These are phyloP conservation scores for Mycogone perniciosa DNA, from an alignment of 2,329 filamentous ascomycete species.

Conservation along the genomic window DNA sequence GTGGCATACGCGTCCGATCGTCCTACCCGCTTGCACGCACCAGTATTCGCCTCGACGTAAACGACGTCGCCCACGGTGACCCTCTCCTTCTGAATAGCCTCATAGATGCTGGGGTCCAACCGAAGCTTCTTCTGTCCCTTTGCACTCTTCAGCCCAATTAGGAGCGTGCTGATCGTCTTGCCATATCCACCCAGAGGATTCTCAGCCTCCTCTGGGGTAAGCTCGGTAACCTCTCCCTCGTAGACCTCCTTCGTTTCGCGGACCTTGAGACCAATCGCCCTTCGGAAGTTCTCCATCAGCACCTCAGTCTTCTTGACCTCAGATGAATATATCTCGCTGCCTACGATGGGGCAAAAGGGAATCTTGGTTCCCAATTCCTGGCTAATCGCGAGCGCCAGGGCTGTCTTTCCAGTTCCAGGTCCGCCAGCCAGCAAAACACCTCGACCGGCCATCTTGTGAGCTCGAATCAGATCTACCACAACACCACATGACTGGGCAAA, in stretches of 20 bases:
- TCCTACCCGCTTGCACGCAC: conserved; percentile 93
- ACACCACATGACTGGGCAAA: conserved; percentile 76
- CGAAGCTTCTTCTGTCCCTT: conserved; percentile 97
- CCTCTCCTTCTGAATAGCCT: conserved; percentile 97
- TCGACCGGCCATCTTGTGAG: conserved; percentile 95
- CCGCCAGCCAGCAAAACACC: conserved; percentile 91
- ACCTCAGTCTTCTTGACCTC: conserved; percentile 99
- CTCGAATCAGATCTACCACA: conserved; percentile 89
- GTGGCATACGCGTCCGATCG: conserved; percentile 95
- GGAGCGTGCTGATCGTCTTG: conserved; percentile 90
- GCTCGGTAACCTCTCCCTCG: conserved; percentile 95
- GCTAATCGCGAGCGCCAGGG: conserved; percentile 87
- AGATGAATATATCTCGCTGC: conserved; percentile 94
- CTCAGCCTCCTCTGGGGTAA: conserved; percentile 95
- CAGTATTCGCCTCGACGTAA: conserved; percentile 98
- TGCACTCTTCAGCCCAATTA: conserved; percentile 91
- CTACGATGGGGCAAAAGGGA: conserved; percentile 95
- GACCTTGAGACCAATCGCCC: conserved; percentile 93
- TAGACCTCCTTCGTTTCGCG: conserved; percentile 99
- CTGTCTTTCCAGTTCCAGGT: conserved; percentile 94
- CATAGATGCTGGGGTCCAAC: conserved; percentile 96
- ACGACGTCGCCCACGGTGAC: conserved; percentile 95
- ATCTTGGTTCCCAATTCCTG: conserved; percentile 98
- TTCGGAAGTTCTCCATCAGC: conserved; percentile 97
- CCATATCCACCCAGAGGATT: conserved; percentile 96